These are phyloP conservation scores for Suillus ampliporus DNA, from an alignment of 768 basidiomycete genomes.

Conservation along the genomic window DNA sequence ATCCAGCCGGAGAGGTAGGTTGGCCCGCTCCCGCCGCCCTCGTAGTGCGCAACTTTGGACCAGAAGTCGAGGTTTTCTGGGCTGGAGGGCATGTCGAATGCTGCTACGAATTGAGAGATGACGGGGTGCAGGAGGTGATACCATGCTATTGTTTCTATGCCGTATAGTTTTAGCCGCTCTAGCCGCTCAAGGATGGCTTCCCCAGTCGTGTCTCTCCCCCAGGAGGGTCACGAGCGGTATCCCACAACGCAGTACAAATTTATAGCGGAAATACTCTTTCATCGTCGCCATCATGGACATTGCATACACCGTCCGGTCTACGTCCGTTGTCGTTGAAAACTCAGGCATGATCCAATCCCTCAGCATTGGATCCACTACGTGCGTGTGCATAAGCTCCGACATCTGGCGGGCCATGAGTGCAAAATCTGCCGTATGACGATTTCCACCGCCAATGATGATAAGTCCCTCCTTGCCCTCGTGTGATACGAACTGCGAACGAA, in stretches of 20 bases:
- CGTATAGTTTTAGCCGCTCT: conserved; percentile 28
- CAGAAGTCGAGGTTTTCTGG: conserved; percentile 44
- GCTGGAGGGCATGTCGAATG: conserved; percentile 32
- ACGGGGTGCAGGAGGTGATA: conserved; percentile 33
- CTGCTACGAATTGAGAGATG: conserved; percentile 31
- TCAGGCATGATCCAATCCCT: conserved; percentile 35
- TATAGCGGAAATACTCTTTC: conserved; percentile 27
- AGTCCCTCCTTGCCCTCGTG: conserved; percentile 38
- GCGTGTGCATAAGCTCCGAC: conserved; percentile 28
- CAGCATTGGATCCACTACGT: conserved; percentile 29
- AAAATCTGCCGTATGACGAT: conserved; percentile 32
- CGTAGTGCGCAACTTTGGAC: conserved; percentile 39
- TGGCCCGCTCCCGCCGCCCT: conserved; percentile 31
- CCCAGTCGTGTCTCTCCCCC: conserved; percentile 30
- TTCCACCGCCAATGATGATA: conserved; percentile 22
- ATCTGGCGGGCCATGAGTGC: conserved; percentile 30
- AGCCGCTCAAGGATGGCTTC: conserved; percentile 23
- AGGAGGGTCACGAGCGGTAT: conserved; percentile 27
- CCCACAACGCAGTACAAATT: conserved; percentile 17
- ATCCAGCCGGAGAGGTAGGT: conserved; percentile 47
- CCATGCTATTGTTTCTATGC: conserved; percentile 23
- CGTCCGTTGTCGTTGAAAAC: conserved; percentile 36
- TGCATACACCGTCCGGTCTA: conserved; percentile 31
- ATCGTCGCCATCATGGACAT: conserved; percentile 36
- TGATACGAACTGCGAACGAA: conserved; percentile 40